phyloP scores from a whole-genome alignment of 495 filamentous ascomycete species.

The Halenospora varia region DNA sequence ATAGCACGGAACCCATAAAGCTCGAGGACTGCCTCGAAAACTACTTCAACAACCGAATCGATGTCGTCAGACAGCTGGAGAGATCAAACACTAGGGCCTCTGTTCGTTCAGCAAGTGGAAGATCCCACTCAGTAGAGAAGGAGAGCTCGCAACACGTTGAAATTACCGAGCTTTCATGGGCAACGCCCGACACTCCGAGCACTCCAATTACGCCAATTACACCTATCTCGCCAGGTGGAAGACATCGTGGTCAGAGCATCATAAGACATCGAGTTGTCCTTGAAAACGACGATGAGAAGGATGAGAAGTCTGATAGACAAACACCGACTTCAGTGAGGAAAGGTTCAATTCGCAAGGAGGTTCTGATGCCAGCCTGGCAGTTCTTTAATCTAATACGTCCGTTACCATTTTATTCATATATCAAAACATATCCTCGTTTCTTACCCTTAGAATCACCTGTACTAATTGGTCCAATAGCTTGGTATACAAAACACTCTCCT shows the following conservation, averaged over 20 bases:
- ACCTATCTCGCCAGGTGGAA: slow-evolving; percentile 14
- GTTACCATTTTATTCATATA: slow-evolving; percentile 32
- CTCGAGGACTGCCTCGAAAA: slow-evolving; percentile 88
- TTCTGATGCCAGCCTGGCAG: slow-evolving; percentile 96
- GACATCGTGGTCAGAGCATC: slow-evolving; percentile 54
- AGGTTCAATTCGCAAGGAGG: slow-evolving; percentile 44
- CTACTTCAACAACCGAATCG: slow-evolving; percentile 93
- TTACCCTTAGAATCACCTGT: not conserved
- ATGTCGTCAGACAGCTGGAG: slow-evolving; percentile 67
- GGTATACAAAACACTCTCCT: slow-evolving; percentile 68
- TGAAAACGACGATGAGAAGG: slow-evolving; percentile 35
- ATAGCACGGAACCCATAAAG: slow-evolving; percentile 56
- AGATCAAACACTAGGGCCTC: slow-evolving; percentile 22
- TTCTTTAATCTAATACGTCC: slow-evolving; percentile 81
- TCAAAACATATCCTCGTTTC: slow-evolving; percentile 35
- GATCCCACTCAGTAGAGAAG: slow-evolving; percentile 10
- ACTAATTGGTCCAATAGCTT: slow-evolving; percentile 43
- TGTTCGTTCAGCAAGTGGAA: slow-evolving; percentile 4
- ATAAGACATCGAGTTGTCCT: slow-evolving; percentile 56
- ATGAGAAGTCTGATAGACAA: slow-evolving; percentile 30
- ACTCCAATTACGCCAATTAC: slow-evolving; percentile 16
- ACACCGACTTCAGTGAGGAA: slow-evolving; percentile 33
- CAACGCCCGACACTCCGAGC: slow-evolving; percentile 16
- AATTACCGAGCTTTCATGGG: slow-evolving; percentile 12
- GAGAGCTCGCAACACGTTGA: slow-evolving; percentile 14